These are phyloP conservation scores for Pseudomassariella vexata DNA, from an alignment of 2,329 filamentous ascomycete species.

Conservation along the genomic window DNA sequence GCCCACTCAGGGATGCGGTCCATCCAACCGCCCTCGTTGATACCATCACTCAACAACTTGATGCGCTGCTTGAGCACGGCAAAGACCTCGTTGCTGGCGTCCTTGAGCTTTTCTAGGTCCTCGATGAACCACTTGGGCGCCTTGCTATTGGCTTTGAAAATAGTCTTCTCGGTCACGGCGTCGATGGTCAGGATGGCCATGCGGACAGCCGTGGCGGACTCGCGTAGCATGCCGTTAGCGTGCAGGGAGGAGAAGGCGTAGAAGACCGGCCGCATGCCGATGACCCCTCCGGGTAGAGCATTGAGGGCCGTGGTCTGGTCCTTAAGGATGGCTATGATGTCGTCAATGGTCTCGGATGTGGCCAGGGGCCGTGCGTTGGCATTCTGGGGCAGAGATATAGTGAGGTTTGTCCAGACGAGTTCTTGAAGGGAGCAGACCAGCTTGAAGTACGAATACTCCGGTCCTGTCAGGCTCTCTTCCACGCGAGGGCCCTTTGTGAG, in stretches of 20 bases:
- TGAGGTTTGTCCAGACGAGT: no score
- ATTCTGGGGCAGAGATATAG: no score
- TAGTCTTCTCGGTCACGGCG: constrained; percentile 19
- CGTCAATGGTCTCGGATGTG: constrained; percentile 7
- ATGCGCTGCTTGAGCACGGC: constrained; percentile 24
- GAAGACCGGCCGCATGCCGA: constrained; percentile 16
- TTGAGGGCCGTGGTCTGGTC: constrained; percentile 14
- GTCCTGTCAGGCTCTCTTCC: no score
- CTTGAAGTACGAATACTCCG: no score
- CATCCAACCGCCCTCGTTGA: constrained; percentile 29
- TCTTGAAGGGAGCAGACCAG: no score
- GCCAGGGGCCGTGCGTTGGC: constrained; percentile 4
- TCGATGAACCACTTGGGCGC: constrained; percentile 26
- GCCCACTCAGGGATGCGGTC: constrained; percentile 29
- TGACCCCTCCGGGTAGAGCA: constrained; percentile 8
- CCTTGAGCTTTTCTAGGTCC: constrained; percentile 25
- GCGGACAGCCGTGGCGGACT: constrained; percentile 26
- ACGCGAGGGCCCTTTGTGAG: no score
- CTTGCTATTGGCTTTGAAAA: constrained; percentile 24
- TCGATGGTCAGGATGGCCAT: no score
- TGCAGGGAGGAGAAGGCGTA: constrained; percentile 26
- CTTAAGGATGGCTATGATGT: constrained; percentile 6
- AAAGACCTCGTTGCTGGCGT: constrained; percentile 16
- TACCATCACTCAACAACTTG: constrained; percentile 21
- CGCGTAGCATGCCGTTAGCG: constrained; percentile 29